phyloP scores from a whole-genome alignment of 306 rosid species.

The Cicer judaicum region DNA sequence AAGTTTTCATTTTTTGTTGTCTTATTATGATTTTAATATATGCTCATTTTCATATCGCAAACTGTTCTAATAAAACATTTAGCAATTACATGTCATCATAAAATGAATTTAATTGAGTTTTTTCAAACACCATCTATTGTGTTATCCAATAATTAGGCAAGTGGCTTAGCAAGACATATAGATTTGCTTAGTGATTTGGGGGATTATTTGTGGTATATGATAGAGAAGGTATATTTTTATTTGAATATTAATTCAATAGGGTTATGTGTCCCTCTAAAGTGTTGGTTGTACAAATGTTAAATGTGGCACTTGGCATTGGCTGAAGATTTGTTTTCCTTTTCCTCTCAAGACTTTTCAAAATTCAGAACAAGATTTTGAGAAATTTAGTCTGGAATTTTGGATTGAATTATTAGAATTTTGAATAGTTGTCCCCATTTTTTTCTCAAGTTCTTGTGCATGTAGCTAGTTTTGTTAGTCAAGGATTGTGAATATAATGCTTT shows the following conservation, averaged over 20 bases:
- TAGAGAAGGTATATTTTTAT: too few species aligned
- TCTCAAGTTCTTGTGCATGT: neutral
- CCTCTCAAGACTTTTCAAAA: neutral
- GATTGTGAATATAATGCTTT: neutral
- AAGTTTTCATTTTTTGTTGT: neutral
- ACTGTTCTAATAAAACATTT: too few species aligned
- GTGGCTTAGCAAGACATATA: too few species aligned
- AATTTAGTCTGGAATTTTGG: neutral
- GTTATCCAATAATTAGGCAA: too few species aligned
- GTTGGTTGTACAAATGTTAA: neutral
- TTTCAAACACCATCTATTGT: too few species aligned
- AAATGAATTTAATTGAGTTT: too few species aligned
- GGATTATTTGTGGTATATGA: too few species aligned
- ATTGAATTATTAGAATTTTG: neutral
- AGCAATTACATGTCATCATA: too few species aligned
- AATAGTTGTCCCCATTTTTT: neutral
- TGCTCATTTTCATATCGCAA: neutral
- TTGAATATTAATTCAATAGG: too few species aligned
- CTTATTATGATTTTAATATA: neutral
- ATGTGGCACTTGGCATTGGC: neutral
- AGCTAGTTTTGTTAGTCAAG: neutral
- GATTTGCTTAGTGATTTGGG: too few species aligned
- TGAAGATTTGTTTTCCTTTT: neutral
- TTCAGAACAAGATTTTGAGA: neutral
- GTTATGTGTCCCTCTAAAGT: neutral